phyloP scores from a whole-genome alignment of 2,329 filamentous ascomycete species.

The Pseudogymnoascus sp. region DNA sequence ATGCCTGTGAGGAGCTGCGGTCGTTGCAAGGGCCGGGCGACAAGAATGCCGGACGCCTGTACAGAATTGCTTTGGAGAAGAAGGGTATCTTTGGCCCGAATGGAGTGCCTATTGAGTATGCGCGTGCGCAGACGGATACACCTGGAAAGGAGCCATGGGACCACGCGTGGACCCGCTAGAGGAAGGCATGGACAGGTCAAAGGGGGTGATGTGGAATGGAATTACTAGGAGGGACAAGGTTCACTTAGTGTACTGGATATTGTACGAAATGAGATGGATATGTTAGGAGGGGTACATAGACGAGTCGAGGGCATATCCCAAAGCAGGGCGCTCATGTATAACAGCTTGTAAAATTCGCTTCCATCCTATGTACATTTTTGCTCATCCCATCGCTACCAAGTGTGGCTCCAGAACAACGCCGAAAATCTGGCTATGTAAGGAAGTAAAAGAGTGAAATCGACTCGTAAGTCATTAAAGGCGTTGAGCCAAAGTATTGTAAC shows the following conservation, averaged over 20 bases:
- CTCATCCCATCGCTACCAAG: background rate
- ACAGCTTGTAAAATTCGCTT: conserved; percentile 6
- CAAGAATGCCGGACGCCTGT: conserved; percentile 62
- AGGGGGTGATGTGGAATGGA: background rate
- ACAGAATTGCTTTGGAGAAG: conserved; percentile 85
- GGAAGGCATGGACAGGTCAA: background rate
- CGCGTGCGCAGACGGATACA: conserved; percentile 72
- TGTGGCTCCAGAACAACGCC: conserved; percentile 4
- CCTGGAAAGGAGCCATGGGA: conserved; percentile 80
- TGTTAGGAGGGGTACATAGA: background rate
- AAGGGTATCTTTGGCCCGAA: conserved; percentile 66
- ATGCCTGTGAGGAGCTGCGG: conserved; percentile 77
- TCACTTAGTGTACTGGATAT: background rate
- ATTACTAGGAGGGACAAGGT: background rate
- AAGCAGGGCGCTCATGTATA: background rate
- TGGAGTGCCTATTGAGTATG: conserved; percentile 86
- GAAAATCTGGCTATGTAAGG: conserved; percentile 2
- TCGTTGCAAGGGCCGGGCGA: conserved; percentile 47
- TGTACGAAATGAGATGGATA: conserved; percentile 1
- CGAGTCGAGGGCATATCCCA: background rate
- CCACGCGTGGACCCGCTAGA: conserved; percentile 70
- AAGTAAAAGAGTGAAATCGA: conserved; percentile 5
- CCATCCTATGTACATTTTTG: conserved; percentile 5
- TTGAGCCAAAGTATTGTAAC: conserved; percentile 6
- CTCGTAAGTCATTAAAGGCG: conserved; percentile 7